Evolutionary conservation across 345 rosid species (phyloP).

Genomic region (Noccaea caerulescens): DNA sequence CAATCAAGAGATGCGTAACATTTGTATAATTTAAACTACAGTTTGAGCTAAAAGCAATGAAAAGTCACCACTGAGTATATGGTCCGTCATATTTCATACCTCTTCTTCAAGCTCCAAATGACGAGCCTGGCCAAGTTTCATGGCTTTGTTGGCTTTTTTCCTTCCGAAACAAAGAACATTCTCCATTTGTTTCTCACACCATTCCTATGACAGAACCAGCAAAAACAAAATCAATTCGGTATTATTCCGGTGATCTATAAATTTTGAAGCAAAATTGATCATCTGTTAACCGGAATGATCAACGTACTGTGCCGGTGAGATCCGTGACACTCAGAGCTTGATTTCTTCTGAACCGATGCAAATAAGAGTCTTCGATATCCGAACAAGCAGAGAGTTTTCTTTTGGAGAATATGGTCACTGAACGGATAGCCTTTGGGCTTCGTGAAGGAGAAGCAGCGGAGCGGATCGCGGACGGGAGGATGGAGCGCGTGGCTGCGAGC

Average conservation of each 20-base stretch:
- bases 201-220: slow-evolving; percentile 53
- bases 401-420: slow-evolving; percentile 50
- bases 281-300: background rate
- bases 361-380: slow-evolving; percentile 66
- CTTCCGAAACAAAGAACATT: slow-evolving; percentile 51
- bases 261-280: background rate
- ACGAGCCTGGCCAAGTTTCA: slow-evolving; percentile 77
- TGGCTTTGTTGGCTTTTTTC: slow-evolving; percentile 56
- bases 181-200: slow-evolving; percentile 92
- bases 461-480: slow-evolving; percentile 43
- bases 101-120: slow-evolving; percentile 74
- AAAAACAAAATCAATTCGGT: background rate
- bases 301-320: slow-evolving; percentile 61
- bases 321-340: slow-evolving; percentile 71
- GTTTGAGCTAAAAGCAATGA: slow-evolving; percentile 14
- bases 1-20: too few species aligned
- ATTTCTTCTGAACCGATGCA: slow-evolving; percentile 56
- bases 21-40: background rate
- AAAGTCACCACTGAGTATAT: background rate
- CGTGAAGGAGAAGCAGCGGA: slow-evolving; percentile 43
- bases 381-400: slow-evolving; percentile 40
- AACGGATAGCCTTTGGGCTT: slow-evolving; percentile 46
- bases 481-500: slow-evolving; percentile 56
- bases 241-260: too few species aligned
- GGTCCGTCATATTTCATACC: slow-evolving; percentile 43